Base-by-base conservation (phyloP, 2,329 filamentous ascomycete species). In the Fusarium domesticum region DNA sequence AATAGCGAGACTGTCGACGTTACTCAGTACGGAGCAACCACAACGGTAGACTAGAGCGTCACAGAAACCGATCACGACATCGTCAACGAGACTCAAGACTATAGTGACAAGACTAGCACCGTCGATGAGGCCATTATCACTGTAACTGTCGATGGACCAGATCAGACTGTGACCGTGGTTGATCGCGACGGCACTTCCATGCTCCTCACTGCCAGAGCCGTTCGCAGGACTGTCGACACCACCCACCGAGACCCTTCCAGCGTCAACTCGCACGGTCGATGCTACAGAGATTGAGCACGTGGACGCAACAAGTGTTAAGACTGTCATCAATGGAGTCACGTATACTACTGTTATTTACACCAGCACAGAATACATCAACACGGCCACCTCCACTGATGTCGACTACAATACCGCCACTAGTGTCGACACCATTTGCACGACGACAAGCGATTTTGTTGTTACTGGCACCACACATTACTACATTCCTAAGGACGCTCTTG, bases 281-380 rank as follows among this genome's bases (percentile, higher is more conserved):
- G 44, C 37, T 3, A 50, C 47, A 1, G 25, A 43, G 14, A 25
- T 44, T 12, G 39, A 50, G 10, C 43, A 48, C 6, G 18, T 44
- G 5, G 47, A 39, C 1, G n/a, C 44, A 1, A 50, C 47, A 1
- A 39, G 32, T 14, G 15, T 42, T 16, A 47, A 42, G 19, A 40
- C 45, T 4, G 14, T 50, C 33, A 39, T 36, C 16, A 28, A 11
- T 37, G 4, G 40, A 33, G 4, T n/a, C n/a, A 50, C 47, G 2
- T 11, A 35, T 12, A 49, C 45, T 3, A 39, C 17, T 1, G 14
- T 37, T 12, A 15, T 34, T 5, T 32, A 42, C n/a, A 48, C 48
- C 1, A 33, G 39, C 17, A 51, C 45, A 0, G 39, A 34, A 1
- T 38, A 42, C 11, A 18, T 48, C 5, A 37, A 43, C 5, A 45